Conservation (phyloP, 108 stramenopile species). For the Schizochytrium sp. region DNA sequence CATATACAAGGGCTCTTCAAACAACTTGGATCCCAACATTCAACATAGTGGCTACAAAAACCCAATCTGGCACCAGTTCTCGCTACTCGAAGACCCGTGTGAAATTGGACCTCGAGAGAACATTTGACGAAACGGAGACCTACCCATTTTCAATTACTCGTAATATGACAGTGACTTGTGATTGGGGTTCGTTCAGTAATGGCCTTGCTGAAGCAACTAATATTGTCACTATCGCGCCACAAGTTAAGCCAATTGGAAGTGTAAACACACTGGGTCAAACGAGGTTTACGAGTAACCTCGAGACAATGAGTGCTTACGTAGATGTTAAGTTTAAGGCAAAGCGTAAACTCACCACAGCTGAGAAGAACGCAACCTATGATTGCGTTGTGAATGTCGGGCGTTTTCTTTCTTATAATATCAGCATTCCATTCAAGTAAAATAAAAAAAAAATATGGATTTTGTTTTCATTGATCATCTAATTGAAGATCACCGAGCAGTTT, state of each 20-base stretch:
- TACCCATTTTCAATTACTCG: background rate
- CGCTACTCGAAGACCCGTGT: too few relatives aligned
- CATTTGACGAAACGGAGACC: background rate
- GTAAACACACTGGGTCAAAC: background rate
- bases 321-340: background rate
- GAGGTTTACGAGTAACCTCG: background rate
- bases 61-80: too few relatives aligned
- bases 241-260: background rate
- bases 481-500: too few relatives aligned
- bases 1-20: too few relatives aligned
- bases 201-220: background rate
- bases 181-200: background rate
- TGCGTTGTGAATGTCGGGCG: background rate
- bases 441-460: background rate
- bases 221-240: background rate
- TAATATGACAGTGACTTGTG: background rate
- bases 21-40: too few relatives aligned
- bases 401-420: background rate
- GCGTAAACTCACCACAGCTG: background rate
- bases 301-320: background rate
- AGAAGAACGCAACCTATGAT: background rate
- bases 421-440: background rate
- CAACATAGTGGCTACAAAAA: too few relatives aligned
- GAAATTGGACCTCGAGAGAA: too few relatives aligned
- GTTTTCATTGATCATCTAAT: background rate